Base-by-base conservation (phyloP, 306 rosid species). In the Acacia acuminata region DNA sequence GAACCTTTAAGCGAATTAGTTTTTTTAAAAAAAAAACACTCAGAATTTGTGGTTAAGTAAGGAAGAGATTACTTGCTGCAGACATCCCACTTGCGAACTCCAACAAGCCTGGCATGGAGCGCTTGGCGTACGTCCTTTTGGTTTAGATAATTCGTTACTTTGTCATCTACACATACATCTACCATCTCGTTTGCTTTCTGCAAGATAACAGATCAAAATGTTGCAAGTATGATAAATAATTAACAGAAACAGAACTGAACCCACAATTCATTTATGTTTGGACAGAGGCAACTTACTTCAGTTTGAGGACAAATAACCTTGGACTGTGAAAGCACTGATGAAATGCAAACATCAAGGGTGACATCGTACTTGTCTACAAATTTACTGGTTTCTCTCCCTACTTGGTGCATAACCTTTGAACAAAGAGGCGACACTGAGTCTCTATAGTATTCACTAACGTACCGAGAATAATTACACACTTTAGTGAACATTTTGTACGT, bases 161-260 rank as follows among this genome's bases (percentile, higher is more conserved):
- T 90, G 68, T 96, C 99, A 82, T 96, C 99, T 47, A 96, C 99
- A 24, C 99, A 96, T 24, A 96, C 99, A 82, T 96, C 99, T 53
- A 96, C 73, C 19, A 89, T 83, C 84, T 92, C 96, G 14, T 82
- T 78, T 81, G 86, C 89, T 91, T 92, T 91, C 99, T 96, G 89
- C 73, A 22, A 32, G 43, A 36, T 47, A 42, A 48, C 10, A 72
- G 78, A 25, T 56, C 70, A 24, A 25, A 24, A 11, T 32, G 53
- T 19, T 25, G 25, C 60, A 79, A 63, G 20, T 70, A 69, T 74
- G 84, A 66, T 55, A 32, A 81, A 45, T 9, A 80, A 12, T 74
- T 17, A 34, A 10, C 20, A 61, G 10, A 44, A 30, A 48, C 61
- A 67, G 56, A 71, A 71, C 38, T 43, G 56, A 71, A 71, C 36